These are phyloP conservation scores for Boletus subcaerulescens DNA, from an alignment of 768 basidiomycete species.

Conservation along the genomic window DNA sequence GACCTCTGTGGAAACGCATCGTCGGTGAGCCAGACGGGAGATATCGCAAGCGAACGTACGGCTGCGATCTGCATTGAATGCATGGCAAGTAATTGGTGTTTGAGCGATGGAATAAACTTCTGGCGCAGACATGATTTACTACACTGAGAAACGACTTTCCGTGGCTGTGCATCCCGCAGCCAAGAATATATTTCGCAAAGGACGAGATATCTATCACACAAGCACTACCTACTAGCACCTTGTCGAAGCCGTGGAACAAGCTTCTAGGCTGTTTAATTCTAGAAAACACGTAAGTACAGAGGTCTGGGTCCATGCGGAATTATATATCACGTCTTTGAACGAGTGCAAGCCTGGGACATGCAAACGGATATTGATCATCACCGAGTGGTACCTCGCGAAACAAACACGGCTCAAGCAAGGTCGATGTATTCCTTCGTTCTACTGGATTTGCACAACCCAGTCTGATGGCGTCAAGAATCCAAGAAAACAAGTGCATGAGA, in stretches of 20 bases:
- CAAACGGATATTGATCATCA: not conserved
- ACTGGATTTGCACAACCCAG: not conserved
- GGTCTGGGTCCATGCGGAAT: no score
- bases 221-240: no score
- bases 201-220: no score
- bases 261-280: no score
- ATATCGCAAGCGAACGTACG: slow-evolving; percentile 52
- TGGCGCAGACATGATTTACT: slow-evolving; percentile 56
- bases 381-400: slow-evolving; percentile 2
- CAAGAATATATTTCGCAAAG: no score
- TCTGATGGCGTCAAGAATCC: slow-evolving; percentile 15
- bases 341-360: not conserved
- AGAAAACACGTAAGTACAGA: no score
- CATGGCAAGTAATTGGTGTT: slow-evolving; percentile 82
- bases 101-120: slow-evolving; percentile 79
- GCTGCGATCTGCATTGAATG: slow-evolving; percentile 84
- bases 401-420: slow-evolving; percentile 8
- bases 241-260: no score
- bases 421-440: slow-evolving; percentile 4
- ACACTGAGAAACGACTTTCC: not conserved
- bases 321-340: no score
- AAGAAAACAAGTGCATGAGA: slow-evolving; percentile 14
- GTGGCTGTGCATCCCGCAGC: slow-evolving; percentile 8
- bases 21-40: not conserved
- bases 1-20: slow-evolving; percentile 56